Evolutionary conservation across 2,329 filamentous ascomycete genomes (phyloP), one percentile per base, ranked within the genome.

Genomic region (Plectosphaerella cucumerina): DNA sequence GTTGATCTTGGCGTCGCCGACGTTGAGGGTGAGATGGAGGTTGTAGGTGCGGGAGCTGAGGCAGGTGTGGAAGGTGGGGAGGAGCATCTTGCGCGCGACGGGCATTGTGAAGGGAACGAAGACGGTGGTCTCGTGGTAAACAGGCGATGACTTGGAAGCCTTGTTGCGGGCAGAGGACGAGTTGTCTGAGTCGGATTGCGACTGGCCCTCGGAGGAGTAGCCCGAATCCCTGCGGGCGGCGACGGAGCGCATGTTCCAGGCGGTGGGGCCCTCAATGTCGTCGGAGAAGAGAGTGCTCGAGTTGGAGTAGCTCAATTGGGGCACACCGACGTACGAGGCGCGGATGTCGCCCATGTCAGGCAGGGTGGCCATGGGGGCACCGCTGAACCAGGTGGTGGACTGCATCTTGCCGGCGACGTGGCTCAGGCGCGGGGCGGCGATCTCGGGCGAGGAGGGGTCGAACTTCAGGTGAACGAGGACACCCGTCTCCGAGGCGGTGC

Each of bases 41-140:
- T 74, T 70, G 62, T 84, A 84, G n/a, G 74, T 72, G 22, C 80
- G 75, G 8, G 77, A 78, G 35, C 72, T 67, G 61, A 83, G 74
- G 67, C 80, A 84, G 9, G 75, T 77, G 66, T 82, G 77, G 60
- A 83, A 84, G 5, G 77, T 78, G 0, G 80, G 80, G 20, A 82
- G 55, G 56, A 82, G 79, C 9, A 73, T 68, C 61, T 75, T 78
- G 59, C 71, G 75, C 23, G 65, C 61, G 9, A 66, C 62, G 4
- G 78, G 76, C 31, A 83, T 61, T 15, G 64, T 60, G 52, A 84
- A 66, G 1, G 79, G 78, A 1, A 84, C 60, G 41, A 71, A 64
- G 10, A 83, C 55, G 5, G 63, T 63, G 1, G 77, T 62, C 1
- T 67, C 65, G 59, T 80, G 70, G 53, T 62, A 64, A 55, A 73